These are phyloP conservation scores for Cryphonectria japonica DNA, from an alignment of 2,329 filamentous ascomycete species.

Conservation along the genomic window DNA sequence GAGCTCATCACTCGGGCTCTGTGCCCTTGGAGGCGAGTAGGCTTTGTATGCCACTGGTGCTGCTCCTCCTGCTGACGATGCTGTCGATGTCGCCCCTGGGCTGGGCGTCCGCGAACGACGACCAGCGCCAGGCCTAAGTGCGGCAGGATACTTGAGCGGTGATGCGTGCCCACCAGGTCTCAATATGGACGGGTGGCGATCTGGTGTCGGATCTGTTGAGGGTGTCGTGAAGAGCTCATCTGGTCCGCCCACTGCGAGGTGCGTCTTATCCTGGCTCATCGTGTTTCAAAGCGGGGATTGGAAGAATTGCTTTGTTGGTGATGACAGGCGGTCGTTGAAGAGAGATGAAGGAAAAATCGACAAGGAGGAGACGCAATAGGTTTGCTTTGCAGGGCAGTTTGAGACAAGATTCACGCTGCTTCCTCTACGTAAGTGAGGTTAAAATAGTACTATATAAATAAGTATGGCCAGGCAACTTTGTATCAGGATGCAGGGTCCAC, in stretches of 20 bases:
- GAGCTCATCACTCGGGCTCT: conserved; percentile 22
- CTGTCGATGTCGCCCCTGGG: not conserved
- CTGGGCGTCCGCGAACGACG: conserved; percentile 19
- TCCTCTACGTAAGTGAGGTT: not conserved
- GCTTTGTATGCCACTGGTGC: conserved; percentile 24
- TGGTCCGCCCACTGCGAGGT: conserved; percentile 13
- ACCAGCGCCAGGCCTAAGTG: conserved; percentile 25
- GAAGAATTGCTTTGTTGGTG: not conserved
- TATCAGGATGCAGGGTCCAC: not conserved
- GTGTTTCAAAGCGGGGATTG: not conserved
- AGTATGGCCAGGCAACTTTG: not conserved
- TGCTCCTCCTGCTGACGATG: not conserved
- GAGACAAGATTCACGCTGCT: too few relatives aligned
- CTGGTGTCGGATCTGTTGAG: conserved; percentile 20
- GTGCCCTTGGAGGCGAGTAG: conserved; percentile 23
- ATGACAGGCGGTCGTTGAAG: not conserved
- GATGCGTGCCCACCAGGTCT: conserved; percentile 27
- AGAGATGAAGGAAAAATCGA: not conserved
- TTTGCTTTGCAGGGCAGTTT: not conserved
- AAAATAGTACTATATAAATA: not conserved
- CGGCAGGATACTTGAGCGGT: conserved; percentile 23
- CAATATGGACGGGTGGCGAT: conserved; percentile 25
- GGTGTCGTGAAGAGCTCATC: conserved; percentile 22
- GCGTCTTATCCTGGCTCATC: conserved; percentile 11
- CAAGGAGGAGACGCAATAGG: not conserved